Evolutionary conservation across 176 grass and related monocot genomes (phyloP), one percentile per base, ranked within the genome.

Genomic region (Zoysia pacifica): DNA sequence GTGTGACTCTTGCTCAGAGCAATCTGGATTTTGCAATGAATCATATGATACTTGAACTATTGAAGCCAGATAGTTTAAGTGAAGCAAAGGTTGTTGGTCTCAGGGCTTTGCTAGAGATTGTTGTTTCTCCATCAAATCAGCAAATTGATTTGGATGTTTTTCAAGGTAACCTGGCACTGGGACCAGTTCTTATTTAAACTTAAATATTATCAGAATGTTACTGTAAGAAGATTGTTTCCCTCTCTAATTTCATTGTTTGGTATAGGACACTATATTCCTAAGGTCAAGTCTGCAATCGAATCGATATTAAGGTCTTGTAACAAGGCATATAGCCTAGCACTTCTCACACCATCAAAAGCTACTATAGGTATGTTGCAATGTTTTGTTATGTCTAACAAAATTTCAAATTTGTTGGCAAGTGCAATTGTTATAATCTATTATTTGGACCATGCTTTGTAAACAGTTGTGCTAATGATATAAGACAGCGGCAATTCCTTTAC

Each of bases 11-110:
- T 81, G 83, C 96, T 60, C 92, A 87, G 70, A 93, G 86, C 79
- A 89, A 98, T 75, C 88, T 98, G 43, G 92, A 94, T 85, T 98
- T 98, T 78, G 85, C 90, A 44, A 98, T 98, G 96, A 98, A 89
- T 69, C 96, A 98, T 85, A 94, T 98, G 92, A 91, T 98, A 83
- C 86, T 98, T 48, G 96, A 98, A 85, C 85, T 98, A 73, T 73
- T 98, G 37, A 98, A 94, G 87, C 63, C 77, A 83, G 96, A 98
- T 87, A 92, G 88, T 85, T 85, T 85, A 54, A 94, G 92, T 87
- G 96, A 98, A 87, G 96, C 96, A 74, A 98, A 94, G 84, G 96
- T 98, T 79, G 86, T 98, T 85, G 96, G 96, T 67, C 90, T 98
- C 60, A 87, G 92, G 41, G 92, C 96, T 83, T 81, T 98, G 67